Percentiles rank a stretch among this genome's conserved stretches.
Conservation (phyloP, 2,329 filamentous ascomycete genomes). For the Cladosporium sp. region DNA sequence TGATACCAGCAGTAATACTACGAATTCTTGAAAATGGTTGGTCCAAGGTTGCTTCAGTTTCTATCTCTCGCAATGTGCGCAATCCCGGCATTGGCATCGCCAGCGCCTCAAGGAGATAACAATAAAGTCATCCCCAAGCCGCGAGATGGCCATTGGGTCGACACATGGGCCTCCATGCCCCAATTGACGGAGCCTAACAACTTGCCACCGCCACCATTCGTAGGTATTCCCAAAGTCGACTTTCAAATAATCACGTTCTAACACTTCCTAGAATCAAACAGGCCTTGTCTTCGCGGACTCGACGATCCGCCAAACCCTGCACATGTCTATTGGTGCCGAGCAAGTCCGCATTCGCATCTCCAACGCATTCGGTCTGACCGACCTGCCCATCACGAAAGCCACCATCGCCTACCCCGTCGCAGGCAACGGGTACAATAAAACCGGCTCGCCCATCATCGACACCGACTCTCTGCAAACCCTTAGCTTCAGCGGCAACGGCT, state of each 20-base stretch:
- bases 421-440: slow-evolving; percentile 41
- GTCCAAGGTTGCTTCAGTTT: not conserved
- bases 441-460: slow-evolving; percentile 53
- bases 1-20: too few species aligned
- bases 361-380: slow-evolving; percentile 60
- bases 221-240: slow-evolving; percentile 33
- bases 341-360: slow-evolving; percentile 60
- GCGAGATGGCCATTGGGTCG: slow-evolving; percentile 50
- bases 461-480: slow-evolving; percentile 49
- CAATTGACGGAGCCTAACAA: slow-evolving; percentile 61
- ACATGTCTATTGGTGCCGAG: slow-evolving; percentile 53
- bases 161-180: slow-evolving; percentile 63
- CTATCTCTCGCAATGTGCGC: not conserved
- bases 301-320: slow-evolving; percentile 63
- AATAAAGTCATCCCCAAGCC: slow-evolving; percentile 15
- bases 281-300: slow-evolving; percentile 56
- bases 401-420: slow-evolving; percentile 52
- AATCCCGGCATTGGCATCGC: slow-evolving; percentile 3
- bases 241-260: slow-evolving; percentile 13
- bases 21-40: not conserved
- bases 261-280: slow-evolving; percentile 44
- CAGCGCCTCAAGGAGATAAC: not conserved
- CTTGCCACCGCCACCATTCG: slow-evolving; percentile 58
- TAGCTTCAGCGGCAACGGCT: slow-evolving; percentile 54
- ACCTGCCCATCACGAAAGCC: slow-evolving; percentile 57